Evolutionary conservation across 441 rosid genomes (phyloP), one percentile per base, ranked within the genome.

Genomic region (Corymbia calophylla): DNA sequence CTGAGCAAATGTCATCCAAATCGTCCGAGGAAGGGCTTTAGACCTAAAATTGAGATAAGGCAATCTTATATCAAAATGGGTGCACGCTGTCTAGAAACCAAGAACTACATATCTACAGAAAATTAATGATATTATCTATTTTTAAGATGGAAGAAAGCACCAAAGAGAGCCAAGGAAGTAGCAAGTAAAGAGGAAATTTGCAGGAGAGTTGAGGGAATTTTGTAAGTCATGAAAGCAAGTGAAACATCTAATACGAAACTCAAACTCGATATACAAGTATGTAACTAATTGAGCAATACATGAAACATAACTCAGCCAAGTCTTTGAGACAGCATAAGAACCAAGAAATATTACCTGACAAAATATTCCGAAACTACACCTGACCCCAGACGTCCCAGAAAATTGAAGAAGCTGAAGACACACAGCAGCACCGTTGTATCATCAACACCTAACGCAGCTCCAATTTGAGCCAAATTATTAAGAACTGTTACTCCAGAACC

Each of bases 381-480:
- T 5, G 98, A 94, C 44, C 98, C 94, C 53, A 98, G 96, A 89
- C 99, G 99, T 88, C 99, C 99, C 56, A 89, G 86, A 91, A 98
- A 98, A 93, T 96, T 98, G 95, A 94, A 97, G 92, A 98, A 96
- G 92, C 99, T 94, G 92, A 97, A 97, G 90, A 96, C 90, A 62
- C 96, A 93, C 62, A 95, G 93, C 91, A 98, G 88, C 66, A 93
- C 92, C 6, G 99, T 96, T 44, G 99, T 95, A 88, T 95, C 95
- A 87, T 94, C 91, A 64, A 93, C 93, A 68, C 98, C 99, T 89
- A 92, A 93, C 31, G 99, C 96, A 87, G 92, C 81, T 19, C 99
- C 99, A 44, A 98, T 95, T 94, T 98, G 99, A 60, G 99, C 97
- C 95, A 98, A 95, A 94, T 98, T 97, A 93, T 98, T 98, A 55